These are phyloP conservation scores for Choricystis sp. DNA, from an alignment of 139 green algal species.

Conservation along the genomic window DNA sequence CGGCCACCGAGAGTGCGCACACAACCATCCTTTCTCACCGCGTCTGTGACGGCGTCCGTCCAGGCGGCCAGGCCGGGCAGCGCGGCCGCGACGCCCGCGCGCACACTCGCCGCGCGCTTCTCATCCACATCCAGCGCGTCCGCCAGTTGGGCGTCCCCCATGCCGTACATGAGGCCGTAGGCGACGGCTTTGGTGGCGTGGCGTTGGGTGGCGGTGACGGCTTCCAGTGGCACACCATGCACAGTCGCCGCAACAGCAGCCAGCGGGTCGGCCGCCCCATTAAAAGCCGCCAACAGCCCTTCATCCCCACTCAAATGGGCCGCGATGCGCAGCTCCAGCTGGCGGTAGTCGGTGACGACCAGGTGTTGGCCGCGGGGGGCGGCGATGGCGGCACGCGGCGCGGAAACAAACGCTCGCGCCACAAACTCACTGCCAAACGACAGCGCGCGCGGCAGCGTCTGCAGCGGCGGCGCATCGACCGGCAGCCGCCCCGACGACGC, in stretches of 20 bases:
- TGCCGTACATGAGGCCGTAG: constrained; percentile 66
- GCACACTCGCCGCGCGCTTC: constrained; percentile 15
- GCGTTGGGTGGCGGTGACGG: constrained; percentile 26
- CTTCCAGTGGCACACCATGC: constrained; percentile 30
- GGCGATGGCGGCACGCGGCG: constrained; percentile 21
- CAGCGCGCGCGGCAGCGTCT: too few relatives aligned
- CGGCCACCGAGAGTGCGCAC: constrained; percentile 33
- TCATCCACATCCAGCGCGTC: constrained; percentile 18
- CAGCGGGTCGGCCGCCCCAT: constrained; percentile 53
- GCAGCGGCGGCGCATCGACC: too few relatives aligned
- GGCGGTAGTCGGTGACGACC: constrained; percentile 59
- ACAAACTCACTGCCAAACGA: too few relatives aligned
- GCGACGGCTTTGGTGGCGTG: constrained; percentile 51
- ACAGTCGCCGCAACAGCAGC: constrained; percentile 31
- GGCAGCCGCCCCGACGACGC: too few relatives aligned
- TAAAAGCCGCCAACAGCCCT: constrained; percentile 33
- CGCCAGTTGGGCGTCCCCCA: constrained; percentile 32
- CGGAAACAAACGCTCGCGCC: too few relatives aligned
- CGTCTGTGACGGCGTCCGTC: constrained; percentile 15
- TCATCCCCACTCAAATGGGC: constrained; percentile 64
- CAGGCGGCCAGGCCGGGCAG: constrained; percentile 21
- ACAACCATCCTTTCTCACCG: constrained; percentile 20
- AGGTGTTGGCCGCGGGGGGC: constrained; percentile 17
- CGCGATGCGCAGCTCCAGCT: constrained; percentile 80
- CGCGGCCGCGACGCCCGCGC: constrained; percentile 13